Percentiles rank a stretch among this genome's conserved stretches.
Evolutionary conservation across 1,139 yeast genomes (phyloP).

Genomic region (Scheffersomyces insectosa): DNA sequence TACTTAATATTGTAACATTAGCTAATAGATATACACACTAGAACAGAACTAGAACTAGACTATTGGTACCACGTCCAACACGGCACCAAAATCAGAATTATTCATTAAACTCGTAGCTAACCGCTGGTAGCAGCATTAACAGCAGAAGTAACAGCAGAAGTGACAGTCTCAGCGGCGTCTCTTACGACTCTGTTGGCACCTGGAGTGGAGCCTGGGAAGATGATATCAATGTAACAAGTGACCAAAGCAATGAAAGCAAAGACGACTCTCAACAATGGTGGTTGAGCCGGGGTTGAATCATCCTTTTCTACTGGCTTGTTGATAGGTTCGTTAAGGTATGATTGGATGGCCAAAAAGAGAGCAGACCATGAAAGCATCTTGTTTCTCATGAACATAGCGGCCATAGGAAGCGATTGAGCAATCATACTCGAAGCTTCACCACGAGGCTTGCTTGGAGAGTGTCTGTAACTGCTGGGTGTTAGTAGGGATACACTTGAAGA

Average conservation of each 20-base stretch:
- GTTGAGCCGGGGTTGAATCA: slow-evolving; percentile 31
- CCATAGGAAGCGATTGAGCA: slow-evolving; percentile 67
- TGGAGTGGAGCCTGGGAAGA: slow-evolving; percentile 41
- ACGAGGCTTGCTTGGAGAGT: slow-evolving; percentile 51
- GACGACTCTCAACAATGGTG: slow-evolving; percentile 46
- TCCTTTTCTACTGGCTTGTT: slow-evolving; percentile 26
- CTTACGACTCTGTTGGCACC: slow-evolving; percentile 21
- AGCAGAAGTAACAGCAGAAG: slow-evolving; percentile 14
- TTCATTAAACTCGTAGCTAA: too few relatives aligned
- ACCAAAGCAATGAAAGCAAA: slow-evolving; percentile 48
- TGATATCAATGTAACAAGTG: slow-evolving; percentile 55
- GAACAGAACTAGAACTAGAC: too few relatives aligned
- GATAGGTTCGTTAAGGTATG: slow-evolving; percentile 51
- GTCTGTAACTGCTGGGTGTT: slow-evolving; percentile 39
- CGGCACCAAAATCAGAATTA: too few relatives aligned
- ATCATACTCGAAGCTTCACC: slow-evolving; percentile 46
- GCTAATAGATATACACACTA: not conserved
- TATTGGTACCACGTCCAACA: too few relatives aligned
- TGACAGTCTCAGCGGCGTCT: slow-evolving; percentile 19
- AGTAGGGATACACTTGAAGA: not conserved
- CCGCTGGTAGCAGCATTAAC: too few relatives aligned
- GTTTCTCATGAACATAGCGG: slow-evolving; percentile 61
- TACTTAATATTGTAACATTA: slow-evolving; percentile 1
- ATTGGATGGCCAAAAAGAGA: slow-evolving; percentile 51
- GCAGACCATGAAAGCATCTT: slow-evolving; percentile 60